These are phyloP conservation scores for Lunularia cruciata DNA, from an alignment of 225 moss, liverwort and hornwort species.

Conservation along the genomic window DNA sequence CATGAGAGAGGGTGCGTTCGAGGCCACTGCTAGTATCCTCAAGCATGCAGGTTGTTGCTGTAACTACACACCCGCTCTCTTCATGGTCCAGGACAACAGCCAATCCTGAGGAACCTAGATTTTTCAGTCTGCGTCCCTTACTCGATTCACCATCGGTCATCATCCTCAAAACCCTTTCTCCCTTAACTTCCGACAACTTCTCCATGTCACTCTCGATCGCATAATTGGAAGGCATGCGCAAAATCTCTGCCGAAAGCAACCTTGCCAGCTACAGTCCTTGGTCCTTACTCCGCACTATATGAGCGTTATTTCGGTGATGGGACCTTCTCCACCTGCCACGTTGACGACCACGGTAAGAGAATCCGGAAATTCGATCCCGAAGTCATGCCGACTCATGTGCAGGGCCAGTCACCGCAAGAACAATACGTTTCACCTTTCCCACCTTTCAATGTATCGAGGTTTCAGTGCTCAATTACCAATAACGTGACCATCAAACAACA, in stretches of 20 bases:
- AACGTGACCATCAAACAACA: neutral
- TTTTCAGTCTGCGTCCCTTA: conserved; percentile 75
- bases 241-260: conserved; percentile 10
- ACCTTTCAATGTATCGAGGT: neutral
- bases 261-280: conserved; percentile 14
- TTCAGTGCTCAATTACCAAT: neutral
- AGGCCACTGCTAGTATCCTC: conserved; percentile 73
- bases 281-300: conserved; percentile 12
- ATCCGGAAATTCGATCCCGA: neutral
- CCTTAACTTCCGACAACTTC: conserved; percentile 12
- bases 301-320: neutral
- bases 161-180: conserved; percentile 57
- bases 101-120: conserved; percentile 76
- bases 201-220: conserved; percentile 11
- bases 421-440: neutral
- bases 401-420: neutral
- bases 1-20: conserved; percentile 80
- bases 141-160: conserved; percentile 75
- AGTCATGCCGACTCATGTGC: neutral
- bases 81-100: conserved; percentile 76
- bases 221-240: conserved; percentile 27
- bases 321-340: neutral
- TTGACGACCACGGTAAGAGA: neutral
- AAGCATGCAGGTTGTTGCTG: conserved; percentile 80
- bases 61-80: conserved; percentile 68